Conservation (phyloP, 2,329 filamentous ascomycete genomes). For the Claviceps capensis region DNA sequence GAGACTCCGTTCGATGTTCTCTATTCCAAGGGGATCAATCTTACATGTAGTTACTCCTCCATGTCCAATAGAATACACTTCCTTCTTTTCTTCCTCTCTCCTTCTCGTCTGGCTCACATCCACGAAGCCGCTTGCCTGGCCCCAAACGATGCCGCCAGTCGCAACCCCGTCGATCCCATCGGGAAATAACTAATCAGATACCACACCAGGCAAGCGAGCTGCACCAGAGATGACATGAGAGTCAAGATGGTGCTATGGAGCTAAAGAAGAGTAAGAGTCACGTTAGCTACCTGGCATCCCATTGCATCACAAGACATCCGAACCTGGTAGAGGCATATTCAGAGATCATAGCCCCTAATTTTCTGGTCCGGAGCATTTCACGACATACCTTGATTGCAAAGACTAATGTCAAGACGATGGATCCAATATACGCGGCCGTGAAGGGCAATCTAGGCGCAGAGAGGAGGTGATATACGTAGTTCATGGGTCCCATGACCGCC, state of each 20-base stretch:
- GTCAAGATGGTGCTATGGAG: constrained; percentile 76
- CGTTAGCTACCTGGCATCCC: background rate
- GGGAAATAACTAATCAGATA: constrained; percentile 97
- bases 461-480: constrained; percentile 71
- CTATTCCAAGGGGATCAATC: too few relatives aligned
- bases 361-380: background rate
- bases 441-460: constrained; percentile 81
- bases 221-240: constrained; percentile 67
- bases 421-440: constrained; percentile 88
- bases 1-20: too few relatives aligned
- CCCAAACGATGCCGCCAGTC: constrained; percentile 76
- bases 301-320: background rate
- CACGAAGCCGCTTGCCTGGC: constrained; percentile 73
- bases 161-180: constrained; percentile 81
- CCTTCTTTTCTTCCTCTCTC: too few relatives aligned
- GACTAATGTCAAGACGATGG: constrained; percentile 78
- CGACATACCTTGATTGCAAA: constrained; percentile 80
- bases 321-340: background rate
- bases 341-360: background rate
- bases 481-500: constrained; percentile 80
- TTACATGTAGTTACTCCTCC: too few relatives aligned
- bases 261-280: constrained; percentile 29
- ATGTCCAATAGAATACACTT: too few relatives aligned
- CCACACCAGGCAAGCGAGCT: constrained; percentile 75
- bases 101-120: constrained; percentile 41